These are phyloP conservation scores for Neonectria sp. DNA, from an alignment of 2,329 filamentous ascomycete genomes.

Conservation along the genomic window DNA sequence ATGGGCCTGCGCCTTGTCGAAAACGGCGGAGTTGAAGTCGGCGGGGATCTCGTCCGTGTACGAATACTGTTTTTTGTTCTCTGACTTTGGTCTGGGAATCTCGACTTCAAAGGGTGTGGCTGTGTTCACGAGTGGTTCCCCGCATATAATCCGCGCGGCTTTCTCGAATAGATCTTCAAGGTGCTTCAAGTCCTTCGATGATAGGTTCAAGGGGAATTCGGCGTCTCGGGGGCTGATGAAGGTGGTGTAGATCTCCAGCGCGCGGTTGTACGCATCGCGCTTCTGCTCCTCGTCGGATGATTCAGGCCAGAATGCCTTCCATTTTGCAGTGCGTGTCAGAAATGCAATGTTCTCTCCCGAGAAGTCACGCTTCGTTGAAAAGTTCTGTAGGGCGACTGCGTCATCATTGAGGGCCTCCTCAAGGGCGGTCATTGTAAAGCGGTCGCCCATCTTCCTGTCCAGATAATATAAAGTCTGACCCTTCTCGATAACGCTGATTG, in stretches of 20 bases:
- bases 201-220: conserved; percentile 76
- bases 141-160: conserved; percentile 61
- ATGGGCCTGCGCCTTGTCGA: conserved; percentile 71
- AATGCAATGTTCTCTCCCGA: conserved; percentile 81
- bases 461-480: conserved; percentile 10
- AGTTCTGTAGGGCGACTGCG: conserved; percentile 71
- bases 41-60: conserved; percentile 60
- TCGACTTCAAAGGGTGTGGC: conserved; percentile 56
- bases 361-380: conserved; percentile 76
- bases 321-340: conserved; percentile 70
- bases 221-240: conserved; percentile 73
- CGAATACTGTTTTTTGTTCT: conserved; percentile 41
- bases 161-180: conserved; percentile 71
- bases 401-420: conserved; percentile 72
- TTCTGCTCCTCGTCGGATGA: conserved; percentile 2
- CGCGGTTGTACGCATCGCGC: conserved; percentile 68
- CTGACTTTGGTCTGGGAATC: too few relatives aligned
- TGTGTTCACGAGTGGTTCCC: conserved; percentile 54
- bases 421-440: conserved; percentile 72
- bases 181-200: conserved; percentile 64
- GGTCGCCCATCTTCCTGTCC: conserved; percentile 50
- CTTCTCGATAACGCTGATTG: conserved; percentile 17
- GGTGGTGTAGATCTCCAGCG: conserved; percentile 72
- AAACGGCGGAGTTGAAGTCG: conserved; percentile 66
- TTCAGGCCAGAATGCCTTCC: conserved; percentile 59